Percentiles rank a stretch among this genome's conserved stretches.
These are phyloP conservation scores for Kwoniella botswanensis DNA, from an alignment of 768 basidiomycete species.

Conservation along the genomic window DNA sequence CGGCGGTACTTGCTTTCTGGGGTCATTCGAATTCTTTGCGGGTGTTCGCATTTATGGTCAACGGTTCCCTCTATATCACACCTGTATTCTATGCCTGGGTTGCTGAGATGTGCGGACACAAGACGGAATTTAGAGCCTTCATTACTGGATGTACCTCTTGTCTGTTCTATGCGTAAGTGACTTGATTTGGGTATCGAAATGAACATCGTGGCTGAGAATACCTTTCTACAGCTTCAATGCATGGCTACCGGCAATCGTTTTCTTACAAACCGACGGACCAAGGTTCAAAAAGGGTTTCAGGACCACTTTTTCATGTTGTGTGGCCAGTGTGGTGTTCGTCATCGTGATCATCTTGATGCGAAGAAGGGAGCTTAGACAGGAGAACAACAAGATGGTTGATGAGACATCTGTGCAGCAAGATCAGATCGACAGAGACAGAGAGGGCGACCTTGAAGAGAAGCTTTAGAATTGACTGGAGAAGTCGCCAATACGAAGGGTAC, in stretches of 20 bases:
- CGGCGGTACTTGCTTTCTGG: slow-evolving; percentile 30
- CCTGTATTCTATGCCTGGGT: slow-evolving; percentile 36
- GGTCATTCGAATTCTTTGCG: slow-evolving; percentile 14
- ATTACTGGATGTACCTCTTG: slow-evolving; percentile 19
- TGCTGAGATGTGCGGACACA: slow-evolving; percentile 22
- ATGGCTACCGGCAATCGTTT: slow-evolving; percentile 27
- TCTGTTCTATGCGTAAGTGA: slow-evolving; percentile 27
- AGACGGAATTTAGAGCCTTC: slow-evolving; percentile 23
- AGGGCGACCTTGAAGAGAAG: slow-evolving; percentile 2
- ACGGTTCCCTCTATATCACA: slow-evolving; percentile 20
- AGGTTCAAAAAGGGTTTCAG: slow-evolving; percentile 30
- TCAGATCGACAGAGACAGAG: neutral
- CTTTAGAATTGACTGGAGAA: neutral
- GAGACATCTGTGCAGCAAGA: neutral
- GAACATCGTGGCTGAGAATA: neutral
- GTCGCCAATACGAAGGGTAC: neutral
- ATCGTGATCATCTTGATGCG: slow-evolving; percentile 15
- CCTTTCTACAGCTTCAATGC: slow-evolving; percentile 19
- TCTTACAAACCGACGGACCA: slow-evolving; percentile 33
- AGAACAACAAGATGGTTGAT: slow-evolving; percentile 5
- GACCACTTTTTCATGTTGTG: slow-evolving; percentile 17
- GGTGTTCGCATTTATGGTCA: slow-evolving; percentile 33
- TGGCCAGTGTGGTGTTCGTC: slow-evolving; percentile 10
- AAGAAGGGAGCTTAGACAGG: slow-evolving; percentile 5
- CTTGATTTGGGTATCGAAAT: neutral